Percentiles rank a stretch among this genome's conserved stretches.
Evolutionary conservation across 2,329 filamentous ascomycete species (phyloP).

Genomic region (Phyllosticta citriasiana): DNA sequence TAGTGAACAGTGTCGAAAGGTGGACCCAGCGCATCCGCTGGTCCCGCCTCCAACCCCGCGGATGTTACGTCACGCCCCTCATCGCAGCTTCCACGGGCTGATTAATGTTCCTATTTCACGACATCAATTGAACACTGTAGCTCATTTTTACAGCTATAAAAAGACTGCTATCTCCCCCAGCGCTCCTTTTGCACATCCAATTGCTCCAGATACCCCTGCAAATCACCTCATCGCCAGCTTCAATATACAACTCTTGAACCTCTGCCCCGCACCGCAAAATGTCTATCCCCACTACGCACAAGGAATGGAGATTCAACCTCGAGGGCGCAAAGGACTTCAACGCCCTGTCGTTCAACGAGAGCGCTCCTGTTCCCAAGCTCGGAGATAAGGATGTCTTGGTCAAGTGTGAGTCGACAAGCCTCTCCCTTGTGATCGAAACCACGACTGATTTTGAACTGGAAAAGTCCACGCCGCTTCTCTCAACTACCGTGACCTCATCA

Average conservation of each 20-base stretch:
- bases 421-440: background rate
- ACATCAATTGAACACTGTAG: background rate
- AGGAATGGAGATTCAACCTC: conserved; percentile 45
- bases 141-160: background rate
- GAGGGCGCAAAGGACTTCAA: conserved; percentile 48
- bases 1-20: background rate
- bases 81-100: background rate
- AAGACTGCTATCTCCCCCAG: background rate
- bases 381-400: conserved; percentile 66
- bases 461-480: conserved; percentile 38
- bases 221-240: background rate
- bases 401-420: conserved; percentile 36
- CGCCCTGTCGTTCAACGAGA: conserved; percentile 45
- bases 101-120: background rate
- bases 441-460: background rate
- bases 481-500: conserved; percentile 42
- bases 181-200: background rate
- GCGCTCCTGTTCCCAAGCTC: conserved; percentile 45
- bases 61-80: background rate
- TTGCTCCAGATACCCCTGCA: background rate
- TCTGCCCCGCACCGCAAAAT: background rate
- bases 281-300: conserved; percentile 34
- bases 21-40: background rate
- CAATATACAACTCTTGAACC: background rate
- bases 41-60: background rate